Evolutionary conservation across 2,329 filamentous ascomycete genomes (phyloP).

Genomic region (Westerdykella aurantiaca): DNA sequence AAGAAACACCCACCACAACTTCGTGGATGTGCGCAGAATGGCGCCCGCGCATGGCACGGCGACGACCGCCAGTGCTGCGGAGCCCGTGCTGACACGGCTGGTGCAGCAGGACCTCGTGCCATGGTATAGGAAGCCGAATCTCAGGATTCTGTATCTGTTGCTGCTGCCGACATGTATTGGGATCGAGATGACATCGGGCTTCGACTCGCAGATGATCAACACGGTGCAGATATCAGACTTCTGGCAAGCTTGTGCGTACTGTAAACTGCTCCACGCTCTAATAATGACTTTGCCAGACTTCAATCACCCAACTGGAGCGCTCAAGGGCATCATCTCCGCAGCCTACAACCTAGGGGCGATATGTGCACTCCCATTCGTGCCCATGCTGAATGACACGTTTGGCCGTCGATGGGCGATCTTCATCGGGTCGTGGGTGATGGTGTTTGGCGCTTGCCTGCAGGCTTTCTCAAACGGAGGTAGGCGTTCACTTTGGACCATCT

Average conservation of each 20-base stretch:
- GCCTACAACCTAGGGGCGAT: conserved; percentile 40
- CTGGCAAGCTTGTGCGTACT: conserved; percentile 22
- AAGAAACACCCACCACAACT: not conserved
- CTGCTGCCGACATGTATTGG: conserved; percentile 31
- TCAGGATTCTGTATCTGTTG: conserved; percentile 32
- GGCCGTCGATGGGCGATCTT: conserved; percentile 40
- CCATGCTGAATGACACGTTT: conserved; percentile 38
- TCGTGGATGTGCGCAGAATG: conserved; percentile 1
- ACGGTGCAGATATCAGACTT: conserved; percentile 23
- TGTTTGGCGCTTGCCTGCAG: conserved; percentile 35
- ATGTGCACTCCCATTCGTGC: conserved; percentile 30
- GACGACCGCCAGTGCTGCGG: conserved; percentile 14
- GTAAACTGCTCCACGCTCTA: not conserved
- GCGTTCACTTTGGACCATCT: not conserved
- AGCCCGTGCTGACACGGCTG: conserved; percentile 38
- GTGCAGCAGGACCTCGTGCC: conserved; percentile 34
- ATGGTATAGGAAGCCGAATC: conserved; percentile 36
- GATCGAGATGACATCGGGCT: conserved; percentile 31
- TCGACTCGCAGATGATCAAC: conserved; percentile 33
- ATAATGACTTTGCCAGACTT: conserved; percentile 15
- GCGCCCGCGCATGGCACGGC: conserved; percentile 1
- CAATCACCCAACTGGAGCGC: conserved; percentile 30
- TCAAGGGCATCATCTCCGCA: conserved; percentile 41
- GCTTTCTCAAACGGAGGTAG: conserved; percentile 19
- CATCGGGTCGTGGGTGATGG: conserved; percentile 41